phyloP scores from a whole-genome alignment of 208 protist species.

The Crithidia acanthocephali region DNA sequence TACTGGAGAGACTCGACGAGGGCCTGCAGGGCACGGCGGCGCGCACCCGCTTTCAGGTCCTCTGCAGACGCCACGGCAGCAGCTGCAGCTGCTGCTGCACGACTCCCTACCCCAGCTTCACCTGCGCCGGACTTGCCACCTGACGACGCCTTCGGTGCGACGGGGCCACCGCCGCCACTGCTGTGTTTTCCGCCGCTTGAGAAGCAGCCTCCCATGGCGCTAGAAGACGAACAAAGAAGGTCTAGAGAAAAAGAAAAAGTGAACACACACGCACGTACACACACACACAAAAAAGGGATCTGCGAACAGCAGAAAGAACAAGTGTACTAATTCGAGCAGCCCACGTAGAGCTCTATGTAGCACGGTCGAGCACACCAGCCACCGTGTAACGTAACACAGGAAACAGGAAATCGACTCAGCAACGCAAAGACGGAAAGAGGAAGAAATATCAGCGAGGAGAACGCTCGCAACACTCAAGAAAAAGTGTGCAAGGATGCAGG shows the following conservation, averaged over 20 bases:
- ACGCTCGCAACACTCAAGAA: no score
- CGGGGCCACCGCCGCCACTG: background rate
- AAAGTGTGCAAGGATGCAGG: no score
- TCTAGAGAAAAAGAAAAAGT: background rate
- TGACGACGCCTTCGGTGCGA: background rate
- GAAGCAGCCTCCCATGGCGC: slow-evolving; percentile 19
- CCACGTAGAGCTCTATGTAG: no score
- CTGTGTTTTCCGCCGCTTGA: background rate
- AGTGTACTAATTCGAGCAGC: no score
- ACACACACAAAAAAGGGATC: no score
- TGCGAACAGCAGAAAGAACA: no score
- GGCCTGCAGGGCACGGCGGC: slow-evolving; percentile 43
- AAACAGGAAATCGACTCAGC: no score
- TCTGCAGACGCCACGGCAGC: slow-evolving; percentile 25
- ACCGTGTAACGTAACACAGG: no score
- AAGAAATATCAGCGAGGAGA: no score
- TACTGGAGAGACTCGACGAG: slow-evolving; percentile 42
- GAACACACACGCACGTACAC: no score
- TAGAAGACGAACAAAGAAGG: slow-evolving; percentile 1
- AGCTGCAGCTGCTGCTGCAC: slow-evolving; percentile 7
- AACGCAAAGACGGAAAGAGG: no score
- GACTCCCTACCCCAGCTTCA: background rate
- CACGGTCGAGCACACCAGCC: no score
- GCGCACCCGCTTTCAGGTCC: slow-evolving; percentile 37
- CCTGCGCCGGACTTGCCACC: background rate